These are phyloP conservation scores for Yamadazyma aaseri DNA, from an alignment of 1,139 yeast genomes.

Conservation along the genomic window DNA sequence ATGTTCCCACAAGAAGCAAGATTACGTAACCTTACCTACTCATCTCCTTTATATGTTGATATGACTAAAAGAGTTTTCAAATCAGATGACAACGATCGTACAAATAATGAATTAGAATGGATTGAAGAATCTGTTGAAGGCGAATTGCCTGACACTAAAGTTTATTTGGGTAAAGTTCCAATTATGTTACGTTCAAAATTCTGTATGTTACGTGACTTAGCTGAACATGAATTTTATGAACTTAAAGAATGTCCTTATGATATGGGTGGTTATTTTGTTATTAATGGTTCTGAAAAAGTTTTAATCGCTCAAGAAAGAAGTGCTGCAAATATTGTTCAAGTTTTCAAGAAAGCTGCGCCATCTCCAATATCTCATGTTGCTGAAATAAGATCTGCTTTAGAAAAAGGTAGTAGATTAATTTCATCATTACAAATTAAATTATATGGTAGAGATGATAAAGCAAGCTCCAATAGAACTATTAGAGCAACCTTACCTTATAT, in stretches of 20 bases:
- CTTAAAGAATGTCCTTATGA: constrained; percentile 98
- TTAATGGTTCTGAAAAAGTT: constrained; percentile 97
- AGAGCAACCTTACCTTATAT: constrained; percentile 96
- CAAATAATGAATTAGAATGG: constrained; percentile 73
- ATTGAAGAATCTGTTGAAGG: constrained; percentile 51
- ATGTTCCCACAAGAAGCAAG: constrained; percentile 99
- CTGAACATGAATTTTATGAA: constrained; percentile 94
- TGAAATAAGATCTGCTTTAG: constrained; percentile 93
- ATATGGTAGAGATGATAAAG: constrained; percentile 79
- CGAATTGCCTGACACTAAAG: constrained; percentile 66
- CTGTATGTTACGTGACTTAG: constrained; percentile 87
- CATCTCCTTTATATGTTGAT: constrained; percentile 94
- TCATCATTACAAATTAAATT: constrained; percentile 93
- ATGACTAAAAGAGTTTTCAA: constrained; percentile 88
- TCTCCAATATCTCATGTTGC: constrained; percentile 96
- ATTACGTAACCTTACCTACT: constrained; percentile 90
- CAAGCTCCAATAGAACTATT: constrained; percentile 75
- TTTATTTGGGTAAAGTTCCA: constrained; percentile 94
- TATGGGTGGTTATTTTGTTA: constrained; percentile 98
- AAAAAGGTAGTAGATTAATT: constrained; percentile 93
- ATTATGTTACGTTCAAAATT: constrained; percentile 96
- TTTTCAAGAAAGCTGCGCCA: constrained; percentile 95
- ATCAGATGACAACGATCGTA: constrained; percentile 66
- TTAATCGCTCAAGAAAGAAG: constrained; percentile 97
- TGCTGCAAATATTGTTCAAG: constrained; percentile 98